These are phyloP conservation scores for Filosporella fistucella DNA, from an alignment of 495 filamentous ascomycete genomes.

Conservation along the genomic window DNA sequence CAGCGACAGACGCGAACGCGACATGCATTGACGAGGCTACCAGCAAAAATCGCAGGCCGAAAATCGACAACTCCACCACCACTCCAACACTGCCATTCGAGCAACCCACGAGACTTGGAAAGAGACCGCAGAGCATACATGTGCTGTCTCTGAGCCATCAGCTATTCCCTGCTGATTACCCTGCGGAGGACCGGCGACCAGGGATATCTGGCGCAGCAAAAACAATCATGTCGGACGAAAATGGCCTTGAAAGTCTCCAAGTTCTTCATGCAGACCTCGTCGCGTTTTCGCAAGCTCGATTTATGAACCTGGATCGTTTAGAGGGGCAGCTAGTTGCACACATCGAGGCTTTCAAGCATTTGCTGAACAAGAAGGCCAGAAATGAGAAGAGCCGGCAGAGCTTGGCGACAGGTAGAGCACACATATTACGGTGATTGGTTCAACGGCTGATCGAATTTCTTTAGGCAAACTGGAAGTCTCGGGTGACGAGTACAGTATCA, in stretches of 20 bases:
- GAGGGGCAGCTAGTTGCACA: constrained; percentile 62
- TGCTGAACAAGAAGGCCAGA: constrained; percentile 71
- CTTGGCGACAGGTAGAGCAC: constrained; percentile 25
- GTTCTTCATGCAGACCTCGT: constrained; percentile 75
- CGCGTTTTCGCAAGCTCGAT: constrained; percentile 55
- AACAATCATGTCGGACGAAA: constrained; percentile 58
- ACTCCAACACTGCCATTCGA: not conserved
- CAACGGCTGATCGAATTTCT: constrained; percentile 9
- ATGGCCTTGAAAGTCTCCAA: constrained; percentile 63
- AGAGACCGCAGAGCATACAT: no score
- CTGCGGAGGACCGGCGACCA: constrained; percentile 21
- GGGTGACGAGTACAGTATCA: constrained; percentile 73
- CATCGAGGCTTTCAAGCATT: constrained; percentile 65
- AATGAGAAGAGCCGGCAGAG: constrained; percentile 56
- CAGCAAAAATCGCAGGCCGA: no score
- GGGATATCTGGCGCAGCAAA: constrained; percentile 17
- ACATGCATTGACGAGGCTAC: no score
- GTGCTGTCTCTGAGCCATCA: constrained; percentile 6
- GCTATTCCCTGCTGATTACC: constrained; percentile 14
- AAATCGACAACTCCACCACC: no score
- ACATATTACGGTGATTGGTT: not conserved
- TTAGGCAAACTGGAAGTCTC: constrained; percentile 67
- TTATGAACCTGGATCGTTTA: constrained; percentile 59
- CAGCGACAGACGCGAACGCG: no score
- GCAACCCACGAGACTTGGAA: not conserved